Base-by-base conservation (phyloP, 768 basidiomycete species). In the Suillus subluteus region DNA sequence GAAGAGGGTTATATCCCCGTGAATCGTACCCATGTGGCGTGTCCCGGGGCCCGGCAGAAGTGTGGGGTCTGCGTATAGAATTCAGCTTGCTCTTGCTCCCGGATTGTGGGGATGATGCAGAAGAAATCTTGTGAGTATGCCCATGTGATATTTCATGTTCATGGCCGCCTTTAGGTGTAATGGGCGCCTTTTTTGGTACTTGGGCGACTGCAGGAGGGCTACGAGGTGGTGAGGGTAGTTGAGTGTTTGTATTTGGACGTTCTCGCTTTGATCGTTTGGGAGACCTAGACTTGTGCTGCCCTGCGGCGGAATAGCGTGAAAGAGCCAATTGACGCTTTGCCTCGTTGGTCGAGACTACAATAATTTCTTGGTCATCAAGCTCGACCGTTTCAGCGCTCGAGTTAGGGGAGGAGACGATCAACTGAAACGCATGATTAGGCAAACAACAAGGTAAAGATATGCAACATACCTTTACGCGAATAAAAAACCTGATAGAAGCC, bases 21-120 rank as follows among this genome's bases (percentile, higher is more conserved):
- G 66, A 62, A 62, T 71, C 76, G 61, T 72, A 68, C 59, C 70
- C 77, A 62, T 75, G 74, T 38, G 82, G 74, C 73, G 81, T 83
- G 72, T 91, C 90, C 66, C 88, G 80, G 35, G 87, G 88, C 15
- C 91, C 90, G n/a, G 89, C 89, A 66, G 88, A 89, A 30, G 91
- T 92, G 73, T 92, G 90, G 41, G 91, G 91, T 56, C 91, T 79
- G 66, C 87, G 82, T 46, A 79, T 74, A 54, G 75, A 65, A 69
- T 74, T 81, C 69, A 65, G 65, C 67, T 71, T 79, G 66, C 64
- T 74, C 69, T 67, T 72, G 70, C 69, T 72, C 58, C 46, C 68
- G 55, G 73, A 69, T 68, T 77, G 75, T 63, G 79, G 76, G 21
- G 73, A 73, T 13, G 78, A 76, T 52, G 71, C 71, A 26, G 68